phyloP scores from a whole-genome alignment of 352 stramenopile species.

The Phytopythium helicoides region DNA sequence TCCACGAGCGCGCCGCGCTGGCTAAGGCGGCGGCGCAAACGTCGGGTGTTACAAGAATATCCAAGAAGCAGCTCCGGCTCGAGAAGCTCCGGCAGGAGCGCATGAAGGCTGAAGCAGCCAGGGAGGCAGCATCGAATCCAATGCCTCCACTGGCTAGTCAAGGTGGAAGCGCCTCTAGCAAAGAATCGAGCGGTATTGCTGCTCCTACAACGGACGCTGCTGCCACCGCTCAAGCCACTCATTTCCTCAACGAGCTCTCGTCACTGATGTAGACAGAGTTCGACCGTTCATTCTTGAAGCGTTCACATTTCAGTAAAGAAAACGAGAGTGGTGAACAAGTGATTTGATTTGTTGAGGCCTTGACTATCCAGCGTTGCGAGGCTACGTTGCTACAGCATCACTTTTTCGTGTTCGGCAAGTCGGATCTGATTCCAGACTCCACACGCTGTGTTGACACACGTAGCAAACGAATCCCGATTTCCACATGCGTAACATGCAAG shows the following conservation, averaged over 20 bases:
- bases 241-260: slow-evolving; percentile 59
- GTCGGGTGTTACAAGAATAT: slow-evolving; percentile 29
- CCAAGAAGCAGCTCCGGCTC: slow-evolving; percentile 61
- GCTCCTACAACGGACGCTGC: slow-evolving; percentile 13
- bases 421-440: slow-evolving; percentile 65
- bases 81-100: slow-evolving; percentile 53
- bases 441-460: slow-evolving; percentile 57
- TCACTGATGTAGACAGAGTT: slow-evolving; percentile 43
- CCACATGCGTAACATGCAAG: slow-evolving; percentile 48
- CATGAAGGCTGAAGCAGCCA: slow-evolving; percentile 6
- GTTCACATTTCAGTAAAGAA: too few relatives aligned
- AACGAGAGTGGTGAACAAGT: too few relatives aligned
- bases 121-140: neutral
- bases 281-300: too few relatives aligned
- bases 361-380: too few relatives aligned
- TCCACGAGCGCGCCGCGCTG: slow-evolving; percentile 47
- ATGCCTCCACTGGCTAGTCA: neutral
- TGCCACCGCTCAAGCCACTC: slow-evolving; percentile 45
- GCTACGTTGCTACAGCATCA: slow-evolving; percentile 23
- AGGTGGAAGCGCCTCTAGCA: neutral
- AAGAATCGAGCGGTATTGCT: too few relatives aligned
- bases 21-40: slow-evolving; percentile 36
- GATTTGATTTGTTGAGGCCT: too few relatives aligned
- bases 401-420: slow-evolving; percentile 34
- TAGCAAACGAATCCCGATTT: slow-evolving; percentile 39